Base-by-base conservation (phyloP, 768 basidiomycete species). In the Paxillus involutus region DNA sequence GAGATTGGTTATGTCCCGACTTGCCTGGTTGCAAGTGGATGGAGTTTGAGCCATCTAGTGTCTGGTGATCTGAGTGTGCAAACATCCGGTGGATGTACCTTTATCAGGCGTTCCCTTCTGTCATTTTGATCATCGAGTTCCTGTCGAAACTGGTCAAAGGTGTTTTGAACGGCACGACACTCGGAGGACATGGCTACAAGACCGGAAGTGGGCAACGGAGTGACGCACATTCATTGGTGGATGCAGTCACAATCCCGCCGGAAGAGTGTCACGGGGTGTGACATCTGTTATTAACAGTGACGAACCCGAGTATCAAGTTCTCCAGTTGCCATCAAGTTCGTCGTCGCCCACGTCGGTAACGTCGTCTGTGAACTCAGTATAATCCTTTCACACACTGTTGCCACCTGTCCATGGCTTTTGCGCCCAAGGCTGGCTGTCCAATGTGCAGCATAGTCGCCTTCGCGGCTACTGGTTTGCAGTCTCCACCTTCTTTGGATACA, bases 81-180 rank as follows among this genome's bases (percentile, higher is more conserved):
- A 11, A 63, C 46, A n/a, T 36, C 50, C 21, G 30, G 44, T 14
- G n/a, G 6, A 49, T 41, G 55, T 44, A 90, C 85, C 83, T 98
- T 97, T 68, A 97, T 94, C 59, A 98, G 80, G 17, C 89, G 80
- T 67, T 99, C 97, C 47, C 94, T 77, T 55, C 88, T 79, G 69
- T 98, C 95, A 68, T 95, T 85, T 71, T 90, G 78, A 32, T 85
- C 82, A 74, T 96, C 94, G 35, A 95, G 76, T 49, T 90, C 81
- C 44, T 76, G 77, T 59, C 88, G 81, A 72, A 89, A 93, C 13
- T 59, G 57, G 39, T 81, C 73, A 64, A 94, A 94, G 14, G 70
- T 58, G 37, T 37, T 43, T 45, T 55, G 59, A 24, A 57, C 45
- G 32, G 56, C 51, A 62, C 58, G 32, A n/a, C 32, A 14, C 6